Evolutionary conservation across 83 land plant species (phyloP), one percentile per base, ranked within the genome.

Genomic region (Diphasiastrum complanatum): DNA sequence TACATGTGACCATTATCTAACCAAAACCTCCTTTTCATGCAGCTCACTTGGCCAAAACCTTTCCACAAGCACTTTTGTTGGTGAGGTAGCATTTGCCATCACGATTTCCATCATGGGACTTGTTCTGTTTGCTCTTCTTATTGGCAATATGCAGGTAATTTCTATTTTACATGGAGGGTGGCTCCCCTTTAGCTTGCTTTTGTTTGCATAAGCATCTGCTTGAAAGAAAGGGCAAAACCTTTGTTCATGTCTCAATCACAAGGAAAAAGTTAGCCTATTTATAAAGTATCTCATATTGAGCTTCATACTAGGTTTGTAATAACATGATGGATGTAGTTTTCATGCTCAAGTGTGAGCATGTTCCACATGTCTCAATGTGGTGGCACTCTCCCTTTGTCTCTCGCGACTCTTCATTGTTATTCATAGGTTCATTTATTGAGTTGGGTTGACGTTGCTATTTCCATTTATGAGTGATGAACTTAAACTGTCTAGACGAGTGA

Each of bases 61-160:
- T 14, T 8, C 8, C 10, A 49, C 52, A 49, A 49, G 52, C 22
- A 49, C 52, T 5, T 49, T 11, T 49, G 52, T 49, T 49, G 10
- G 52, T 8, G 52, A 49, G 20, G 19, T 49, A 10, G 8, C 19
- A 20, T 49, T 49, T 49, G 10, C 19, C 19, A 49, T 49, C 22
- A 5, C 19, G 12, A 49, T 49, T 19, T 14, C 19, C 20, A 49
- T 20, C 10, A 8, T 49, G 20, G 52, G 52, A 49, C 22, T 49
- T 5, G 52, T 49, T 49, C 52, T 49, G 10, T 49, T 49, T 20
- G 52, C 52, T 11, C 52, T 49, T 14, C 52, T 49, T 20, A 49
- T 49, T 49, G 52, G 52, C 5, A 49, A 49, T 19, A 49, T 49
- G 52, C 52, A 49, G 52, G 52, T 49, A 8, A 20, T 8, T 11